Conservation (phyloP, 129 eudicot species). For the Tanacetum coccineum region DNA sequence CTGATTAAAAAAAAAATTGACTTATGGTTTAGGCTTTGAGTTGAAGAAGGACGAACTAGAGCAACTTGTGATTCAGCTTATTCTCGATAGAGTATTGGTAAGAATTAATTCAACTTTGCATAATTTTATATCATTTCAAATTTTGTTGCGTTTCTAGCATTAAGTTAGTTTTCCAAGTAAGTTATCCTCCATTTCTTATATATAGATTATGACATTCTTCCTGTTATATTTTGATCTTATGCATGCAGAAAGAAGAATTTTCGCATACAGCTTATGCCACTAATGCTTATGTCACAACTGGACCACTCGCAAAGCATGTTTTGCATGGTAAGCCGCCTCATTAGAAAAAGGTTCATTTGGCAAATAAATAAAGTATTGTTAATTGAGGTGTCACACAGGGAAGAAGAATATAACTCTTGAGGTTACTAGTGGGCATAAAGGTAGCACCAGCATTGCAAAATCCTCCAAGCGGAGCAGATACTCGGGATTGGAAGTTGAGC, state of each 20-base stretch:
- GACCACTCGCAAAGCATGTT: slow-evolving; percentile 83
- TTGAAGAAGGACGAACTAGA: slow-evolving; percentile 83
- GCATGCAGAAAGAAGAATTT: slow-evolving; percentile 91
- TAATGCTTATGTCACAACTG: slow-evolving; percentile 84
- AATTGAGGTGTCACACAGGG: slow-evolving; percentile 35
- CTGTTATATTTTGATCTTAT: neutral
- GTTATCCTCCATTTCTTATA: no score
- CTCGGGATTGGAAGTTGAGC: slow-evolving; percentile 62
- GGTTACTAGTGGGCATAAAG: slow-evolving; percentile 37
- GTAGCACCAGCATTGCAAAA: slow-evolving; percentile 34
- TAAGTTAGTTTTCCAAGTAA: no score
- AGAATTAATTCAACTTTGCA: slow-evolving; percentile 10
- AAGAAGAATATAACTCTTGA: slow-evolving; percentile 70
- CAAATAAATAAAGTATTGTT: neutral
- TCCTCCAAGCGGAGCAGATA: slow-evolving; percentile 52
- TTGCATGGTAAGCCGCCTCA: slow-evolving; percentile 55
- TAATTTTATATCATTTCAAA: slow-evolving; percentile 4
- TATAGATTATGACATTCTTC: no score
- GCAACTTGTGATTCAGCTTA: slow-evolving; percentile 79
- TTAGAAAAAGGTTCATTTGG: neutral
- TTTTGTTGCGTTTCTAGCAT: slow-evolving; percentile 8
- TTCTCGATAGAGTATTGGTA: slow-evolving; percentile 78
- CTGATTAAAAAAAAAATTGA: neutral
- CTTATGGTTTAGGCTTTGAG: slow-evolving; percentile 46
- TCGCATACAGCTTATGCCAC: slow-evolving; percentile 92